phyloP scores from a whole-genome alignment of 768 basidiomycete species.

The Astraeus odoratus region DNA sequence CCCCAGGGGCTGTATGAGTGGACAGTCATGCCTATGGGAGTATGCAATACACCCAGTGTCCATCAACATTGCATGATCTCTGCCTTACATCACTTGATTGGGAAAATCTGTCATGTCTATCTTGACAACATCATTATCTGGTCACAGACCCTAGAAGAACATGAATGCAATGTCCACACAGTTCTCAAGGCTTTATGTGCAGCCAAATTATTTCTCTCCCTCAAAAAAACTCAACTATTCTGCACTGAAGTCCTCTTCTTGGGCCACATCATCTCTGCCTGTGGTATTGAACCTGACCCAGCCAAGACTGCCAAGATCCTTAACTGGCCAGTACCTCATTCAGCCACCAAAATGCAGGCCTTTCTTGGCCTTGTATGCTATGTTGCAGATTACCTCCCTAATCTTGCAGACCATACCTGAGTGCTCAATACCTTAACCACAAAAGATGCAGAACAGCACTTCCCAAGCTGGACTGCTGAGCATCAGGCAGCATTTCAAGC shows the following conservation, averaged over 20 bases:
- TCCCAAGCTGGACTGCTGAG: slow-evolving; percentile 20
- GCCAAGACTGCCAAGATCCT: slow-evolving; percentile 12
- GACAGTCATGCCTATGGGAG: slow-evolving; percentile 6
- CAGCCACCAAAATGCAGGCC: slow-evolving; percentile 9
- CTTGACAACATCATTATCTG: slow-evolving; percentile 21
- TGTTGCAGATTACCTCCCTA: slow-evolving; percentile 6
- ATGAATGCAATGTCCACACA: slow-evolving; percentile 9
- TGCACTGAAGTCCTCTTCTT: neutral
- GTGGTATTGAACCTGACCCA: slow-evolving; percentile 21
- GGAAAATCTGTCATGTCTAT: slow-evolving; percentile 8
- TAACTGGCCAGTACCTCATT: slow-evolving; percentile 26
- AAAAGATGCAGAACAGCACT: slow-evolving; percentile 19
- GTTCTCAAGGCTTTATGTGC: slow-evolving; percentile 9
- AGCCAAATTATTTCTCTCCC: slow-evolving; percentile 19
- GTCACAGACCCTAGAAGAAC: slow-evolving; percentile 17
- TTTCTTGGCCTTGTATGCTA: slow-evolving; percentile 9
- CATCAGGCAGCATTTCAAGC: no score
- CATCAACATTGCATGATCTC: slow-evolving; percentile 13
- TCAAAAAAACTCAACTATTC: slow-evolving; percentile 19
- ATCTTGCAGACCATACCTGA: slow-evolving; percentile 6
- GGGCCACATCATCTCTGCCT: slow-evolving; percentile 19
- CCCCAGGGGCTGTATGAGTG: slow-evolving; percentile 36
- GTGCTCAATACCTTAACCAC: slow-evolving; percentile 8
- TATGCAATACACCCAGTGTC: slow-evolving; percentile 10
- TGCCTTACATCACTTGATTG: slow-evolving; percentile 10